Evolutionary conservation across 805 yeast genomes (phyloP).

Genomic region (Saturnispora sanitii): DNA sequence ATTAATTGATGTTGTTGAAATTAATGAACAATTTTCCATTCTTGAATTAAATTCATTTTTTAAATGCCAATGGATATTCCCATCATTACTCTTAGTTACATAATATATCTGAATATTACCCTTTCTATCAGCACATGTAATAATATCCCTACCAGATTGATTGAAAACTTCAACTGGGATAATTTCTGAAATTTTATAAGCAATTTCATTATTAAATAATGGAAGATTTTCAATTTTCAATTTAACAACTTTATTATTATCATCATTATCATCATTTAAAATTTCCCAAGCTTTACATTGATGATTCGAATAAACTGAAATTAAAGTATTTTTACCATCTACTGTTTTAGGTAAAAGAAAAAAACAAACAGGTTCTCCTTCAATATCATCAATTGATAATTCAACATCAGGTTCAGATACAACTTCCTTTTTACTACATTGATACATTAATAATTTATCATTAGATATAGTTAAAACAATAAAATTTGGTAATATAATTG

Average conservation of each 20-base stretch:
- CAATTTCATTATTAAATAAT: slow-evolving; percentile 20
- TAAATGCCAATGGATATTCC: slow-evolving; percentile 41
- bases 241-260: slow-evolving; percentile 17
- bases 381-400: slow-evolving; percentile 5
- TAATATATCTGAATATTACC: slow-evolving; percentile 43
- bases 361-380: slow-evolving; percentile 20
- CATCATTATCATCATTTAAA: too few relatives aligned
- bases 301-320: slow-evolving; percentile 38
- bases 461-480: slow-evolving; percentile 37
- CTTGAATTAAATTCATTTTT: slow-evolving; percentile 46
- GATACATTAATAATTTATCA: slow-evolving; percentile 48
- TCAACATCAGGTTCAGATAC: not conserved
- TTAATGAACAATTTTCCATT: slow-evolving; percentile 37
- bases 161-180: slow-evolving; percentile 52
- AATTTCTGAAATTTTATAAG: slow-evolving; percentile 34
- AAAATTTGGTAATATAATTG: slow-evolving; percentile 42
- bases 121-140: slow-evolving; percentile 46
- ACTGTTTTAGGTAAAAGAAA: slow-evolving; percentile 29
- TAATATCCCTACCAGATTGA: slow-evolving; percentile 31
- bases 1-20: slow-evolving; percentile 67
- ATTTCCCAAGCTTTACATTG: slow-evolving; percentile 35
- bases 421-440: slow-evolving; percentile 30
- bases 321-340: slow-evolving; percentile 20
- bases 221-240: slow-evolving; percentile 28
- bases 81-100: slow-evolving; percentile 22